Conservation (phyloP, 2,329 filamentous ascomycete species). For the Apiospora aurea region DNA sequence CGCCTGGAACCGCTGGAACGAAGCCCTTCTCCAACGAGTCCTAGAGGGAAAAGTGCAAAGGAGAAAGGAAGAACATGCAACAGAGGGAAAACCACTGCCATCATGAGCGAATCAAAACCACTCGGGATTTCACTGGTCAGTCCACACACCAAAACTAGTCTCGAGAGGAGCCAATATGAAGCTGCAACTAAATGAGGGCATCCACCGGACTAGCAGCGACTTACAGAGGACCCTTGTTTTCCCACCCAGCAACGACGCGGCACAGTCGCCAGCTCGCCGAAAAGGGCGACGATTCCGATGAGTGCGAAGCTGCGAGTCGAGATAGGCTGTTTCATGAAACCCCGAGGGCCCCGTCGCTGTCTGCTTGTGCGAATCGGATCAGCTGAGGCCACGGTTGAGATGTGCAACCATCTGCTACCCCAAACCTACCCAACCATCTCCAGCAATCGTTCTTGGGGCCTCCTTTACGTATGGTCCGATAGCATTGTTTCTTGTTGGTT, state of each 20-base stretch:
- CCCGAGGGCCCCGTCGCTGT: background rate
- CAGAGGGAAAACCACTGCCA: background rate
- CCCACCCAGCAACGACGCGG: background rate
- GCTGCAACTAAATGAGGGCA: too few relatives aligned
- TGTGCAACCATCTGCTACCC: background rate
- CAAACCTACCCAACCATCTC: background rate
- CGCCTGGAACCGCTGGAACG: background rate
- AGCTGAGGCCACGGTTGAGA: background rate
- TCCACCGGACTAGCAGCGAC: slow-evolving; percentile 6
- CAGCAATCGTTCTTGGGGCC: background rate
- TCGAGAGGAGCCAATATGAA: too few relatives aligned
- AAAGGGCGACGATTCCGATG: background rate
- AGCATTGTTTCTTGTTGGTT: background rate
- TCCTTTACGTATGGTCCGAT: background rate
- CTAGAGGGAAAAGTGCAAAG: background rate
- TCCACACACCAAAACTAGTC: background rate
- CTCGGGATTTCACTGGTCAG: background rate
- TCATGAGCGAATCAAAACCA: background rate
- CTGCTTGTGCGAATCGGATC: background rate
- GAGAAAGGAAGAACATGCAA: background rate
- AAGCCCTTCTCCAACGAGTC: background rate
- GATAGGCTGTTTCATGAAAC: background rate
- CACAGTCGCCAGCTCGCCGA: slow-evolving; percentile 13
- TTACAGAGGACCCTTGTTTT: slow-evolving; percentile 6
- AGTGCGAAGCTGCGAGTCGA: background rate